Conservation (phyloP, 768 basidiomycete species). For the Boletellus ananiceps region DNA sequence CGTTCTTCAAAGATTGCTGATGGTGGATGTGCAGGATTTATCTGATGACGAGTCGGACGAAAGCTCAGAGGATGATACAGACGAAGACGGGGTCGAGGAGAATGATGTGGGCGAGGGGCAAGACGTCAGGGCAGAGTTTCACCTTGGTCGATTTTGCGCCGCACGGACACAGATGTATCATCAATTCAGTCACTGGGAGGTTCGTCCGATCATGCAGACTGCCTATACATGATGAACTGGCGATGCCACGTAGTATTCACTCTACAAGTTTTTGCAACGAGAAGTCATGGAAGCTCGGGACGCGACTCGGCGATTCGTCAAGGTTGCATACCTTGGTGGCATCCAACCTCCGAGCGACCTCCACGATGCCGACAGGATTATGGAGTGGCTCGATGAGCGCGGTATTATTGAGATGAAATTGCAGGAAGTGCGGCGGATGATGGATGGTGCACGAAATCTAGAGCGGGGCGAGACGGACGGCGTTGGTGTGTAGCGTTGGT, state of each 20-base stretch:
- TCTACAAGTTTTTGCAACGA: slow-evolving; percentile 54
- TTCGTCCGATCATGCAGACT: slow-evolving; percentile 29
- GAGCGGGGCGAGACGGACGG: slow-evolving; percentile 48
- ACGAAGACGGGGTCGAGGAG: slow-evolving; percentile 12
- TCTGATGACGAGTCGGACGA: slow-evolving; percentile 23
- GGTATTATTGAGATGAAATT: slow-evolving; percentile 65
- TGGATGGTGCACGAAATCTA: slow-evolving; percentile 66
- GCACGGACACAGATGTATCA: slow-evolving; percentile 64
- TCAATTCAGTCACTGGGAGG: slow-evolving; percentile 80
- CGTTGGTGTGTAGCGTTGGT: neutral
- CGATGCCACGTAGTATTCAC: slow-evolving; percentile 46
- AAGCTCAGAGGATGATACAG: slow-evolving; percentile 18
- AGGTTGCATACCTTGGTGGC: slow-evolving; percentile 52
- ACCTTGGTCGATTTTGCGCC: slow-evolving; percentile 80
- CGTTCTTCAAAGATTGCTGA: slow-evolving; percentile 1
- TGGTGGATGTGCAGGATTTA: slow-evolving; percentile 9
- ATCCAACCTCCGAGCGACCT: slow-evolving; percentile 61
- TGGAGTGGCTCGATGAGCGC: slow-evolving; percentile 76
- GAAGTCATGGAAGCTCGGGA: slow-evolving; percentile 57
- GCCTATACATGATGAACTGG: neutral
- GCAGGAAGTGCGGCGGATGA: slow-evolving; percentile 65
- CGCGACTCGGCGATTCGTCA: slow-evolving; percentile 46
- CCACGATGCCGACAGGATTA: slow-evolving; percentile 69
- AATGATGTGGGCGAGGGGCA: slow-evolving; percentile 3
- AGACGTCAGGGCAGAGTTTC: slow-evolving; percentile 37